phyloP scores from a whole-genome alignment of 176 grass and related monocot genomes.

The Eleusine coracana region DNA sequence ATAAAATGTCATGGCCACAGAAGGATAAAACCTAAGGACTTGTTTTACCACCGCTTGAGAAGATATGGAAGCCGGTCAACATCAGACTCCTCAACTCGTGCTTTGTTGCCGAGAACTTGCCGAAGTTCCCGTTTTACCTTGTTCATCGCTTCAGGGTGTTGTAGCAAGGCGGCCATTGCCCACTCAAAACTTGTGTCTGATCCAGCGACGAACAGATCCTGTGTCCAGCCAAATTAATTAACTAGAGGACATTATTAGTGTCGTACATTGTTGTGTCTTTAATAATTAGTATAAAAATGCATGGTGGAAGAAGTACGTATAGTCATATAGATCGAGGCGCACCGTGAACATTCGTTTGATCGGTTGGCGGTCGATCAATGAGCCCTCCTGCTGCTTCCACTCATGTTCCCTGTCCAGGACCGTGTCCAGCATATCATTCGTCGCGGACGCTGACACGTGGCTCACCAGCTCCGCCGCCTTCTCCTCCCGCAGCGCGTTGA shows the following conservation, averaged over 20 bases:
- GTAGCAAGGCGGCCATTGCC: constrained; percentile 39
- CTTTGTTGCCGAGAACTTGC: background rate
- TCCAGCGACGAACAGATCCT: constrained; percentile 47
- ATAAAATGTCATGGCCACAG: background rate
- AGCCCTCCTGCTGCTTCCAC: too few species aligned
- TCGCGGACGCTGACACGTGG: background rate
- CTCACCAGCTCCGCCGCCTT: constrained; percentile 19
- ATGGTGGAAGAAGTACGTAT: background rate
- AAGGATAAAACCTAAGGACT: constrained; percentile 31
- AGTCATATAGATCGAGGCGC: background rate
- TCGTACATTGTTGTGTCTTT: too few species aligned
- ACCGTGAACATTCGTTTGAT: constrained; percentile 42
- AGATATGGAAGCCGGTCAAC: constrained; percentile 42
- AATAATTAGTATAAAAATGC: too few species aligned
- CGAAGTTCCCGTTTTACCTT: constrained; percentile 26
- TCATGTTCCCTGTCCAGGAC: constrained; percentile 6
- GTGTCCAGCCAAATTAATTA: background rate
- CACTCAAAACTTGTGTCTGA: constrained; percentile 48
- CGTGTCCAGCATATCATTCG: constrained; percentile 35
- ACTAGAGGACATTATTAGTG: too few species aligned
- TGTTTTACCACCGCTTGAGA: constrained; percentile 49
- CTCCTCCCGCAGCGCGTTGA: background rate
- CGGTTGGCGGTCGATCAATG: background rate
- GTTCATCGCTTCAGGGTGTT: constrained; percentile 23
- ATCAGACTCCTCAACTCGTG: constrained; percentile 38